Conservation (phyloP, 2,329 filamentous ascomycete genomes). For the Lanzia echinophila region DNA sequence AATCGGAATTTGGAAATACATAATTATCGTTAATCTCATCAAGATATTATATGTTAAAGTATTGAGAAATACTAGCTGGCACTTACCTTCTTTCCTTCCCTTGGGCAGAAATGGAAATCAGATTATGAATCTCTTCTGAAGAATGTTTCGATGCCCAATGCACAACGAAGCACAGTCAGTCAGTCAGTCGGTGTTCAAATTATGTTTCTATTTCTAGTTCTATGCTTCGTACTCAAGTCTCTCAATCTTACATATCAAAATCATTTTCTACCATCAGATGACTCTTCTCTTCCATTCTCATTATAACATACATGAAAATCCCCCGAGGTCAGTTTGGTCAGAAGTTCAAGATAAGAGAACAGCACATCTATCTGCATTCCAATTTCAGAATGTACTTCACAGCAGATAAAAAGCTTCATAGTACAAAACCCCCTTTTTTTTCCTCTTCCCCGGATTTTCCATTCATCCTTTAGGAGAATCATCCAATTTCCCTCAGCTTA, state of each 20-base stretch:
- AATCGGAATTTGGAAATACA: too few relatives aligned
- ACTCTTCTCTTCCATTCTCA: neutral
- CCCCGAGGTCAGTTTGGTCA: too few relatives aligned
- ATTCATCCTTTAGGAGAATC: too few relatives aligned
- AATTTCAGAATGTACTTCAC: neutral
- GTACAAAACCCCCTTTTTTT: neutral
- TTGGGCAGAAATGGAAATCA: too few relatives aligned
- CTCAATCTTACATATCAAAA: neutral
- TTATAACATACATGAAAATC: neutral
- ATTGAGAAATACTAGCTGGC: too few relatives aligned
- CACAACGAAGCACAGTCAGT: too few relatives aligned
- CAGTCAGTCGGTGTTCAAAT: too few relatives aligned
- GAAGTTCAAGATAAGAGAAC: neutral
- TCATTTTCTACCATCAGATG: constrained; percentile 1
- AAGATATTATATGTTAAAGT: neutral
- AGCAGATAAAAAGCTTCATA: neutral
- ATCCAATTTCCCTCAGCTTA: too few relatives aligned
- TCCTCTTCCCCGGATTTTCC: neutral
- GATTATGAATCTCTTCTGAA: too few relatives aligned
- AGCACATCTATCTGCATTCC: neutral
- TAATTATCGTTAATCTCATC: neutral
- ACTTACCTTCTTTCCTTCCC: too few relatives aligned
- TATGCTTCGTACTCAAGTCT: neutral
- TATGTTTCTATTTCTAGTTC: neutral
- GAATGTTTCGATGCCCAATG: too few relatives aligned